phyloP scores from a whole-genome alignment of 345 rosid species.

The Camelina laxa region DNA sequence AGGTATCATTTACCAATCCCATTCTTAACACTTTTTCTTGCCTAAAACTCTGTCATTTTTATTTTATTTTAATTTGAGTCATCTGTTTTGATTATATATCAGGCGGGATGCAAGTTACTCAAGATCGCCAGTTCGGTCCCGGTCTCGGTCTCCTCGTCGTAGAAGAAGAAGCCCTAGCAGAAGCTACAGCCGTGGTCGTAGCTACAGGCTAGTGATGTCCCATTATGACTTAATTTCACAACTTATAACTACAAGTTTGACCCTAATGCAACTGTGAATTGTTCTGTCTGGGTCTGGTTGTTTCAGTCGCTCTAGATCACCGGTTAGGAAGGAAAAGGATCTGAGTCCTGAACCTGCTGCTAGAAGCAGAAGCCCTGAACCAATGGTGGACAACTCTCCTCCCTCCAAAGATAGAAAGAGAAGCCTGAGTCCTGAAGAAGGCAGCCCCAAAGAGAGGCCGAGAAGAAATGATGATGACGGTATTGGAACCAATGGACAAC shows the following conservation, averaged over 20 bases:
- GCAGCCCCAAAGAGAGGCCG: conserved; percentile 54
- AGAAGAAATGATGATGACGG: conserved; percentile 30
- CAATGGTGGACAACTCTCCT: conserved; percentile 40
- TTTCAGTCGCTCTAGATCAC: conserved; percentile 73
- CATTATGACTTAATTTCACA: neutral
- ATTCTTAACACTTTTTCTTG: neutral
- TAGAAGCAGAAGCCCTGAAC: conserved; percentile 51
- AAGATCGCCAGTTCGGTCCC: conserved; percentile 58
- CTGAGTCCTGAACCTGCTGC: conserved; percentile 51
- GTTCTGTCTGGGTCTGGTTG: conserved; percentile 14
- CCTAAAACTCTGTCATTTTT: neutral
- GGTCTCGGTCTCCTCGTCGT: conserved; percentile 64
- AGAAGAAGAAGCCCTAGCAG: conserved; percentile 80
- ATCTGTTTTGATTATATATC: neutral
- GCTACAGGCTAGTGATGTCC: conserved; percentile 56
- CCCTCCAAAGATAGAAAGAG: conserved; percentile 59
- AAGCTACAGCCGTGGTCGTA: conserved; percentile 75
- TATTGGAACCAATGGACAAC: conserved; percentile 51
- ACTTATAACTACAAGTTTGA: neutral
- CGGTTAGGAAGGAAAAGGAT: conserved; percentile 67
- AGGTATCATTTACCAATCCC: neutral
- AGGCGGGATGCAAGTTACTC: conserved; percentile 66
- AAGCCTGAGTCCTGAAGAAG: conserved; percentile 58
- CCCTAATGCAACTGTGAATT: neutral
- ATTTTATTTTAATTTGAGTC: neutral